phyloP scores from a whole-genome alignment of 1,284 basidiomycete species.

The Malassezia brasiliensis region DNA sequence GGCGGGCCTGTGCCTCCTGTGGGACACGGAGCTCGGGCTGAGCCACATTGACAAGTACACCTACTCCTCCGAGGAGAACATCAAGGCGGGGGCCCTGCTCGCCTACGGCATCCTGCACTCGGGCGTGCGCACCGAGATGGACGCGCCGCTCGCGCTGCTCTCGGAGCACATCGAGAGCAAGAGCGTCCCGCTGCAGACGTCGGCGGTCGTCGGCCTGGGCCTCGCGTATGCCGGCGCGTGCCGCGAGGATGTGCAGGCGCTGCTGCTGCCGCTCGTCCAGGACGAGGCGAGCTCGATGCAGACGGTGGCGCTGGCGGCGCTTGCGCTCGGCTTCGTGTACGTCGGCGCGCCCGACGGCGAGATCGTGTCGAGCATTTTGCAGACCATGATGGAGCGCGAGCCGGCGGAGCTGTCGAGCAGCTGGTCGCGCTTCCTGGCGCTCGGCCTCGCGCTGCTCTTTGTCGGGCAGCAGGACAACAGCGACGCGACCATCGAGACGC shows the following conservation, averaged over 20 bases:
- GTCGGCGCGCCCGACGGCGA: conserved; percentile 93
- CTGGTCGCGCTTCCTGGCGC: conserved; percentile 82
- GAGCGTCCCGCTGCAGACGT: conserved; percentile 70
- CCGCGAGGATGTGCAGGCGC: conserved; percentile 64
- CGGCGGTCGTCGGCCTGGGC: conserved; percentile 65
- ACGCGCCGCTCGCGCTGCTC: conserved; percentile 82
- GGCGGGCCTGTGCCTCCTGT: conserved; percentile 81
- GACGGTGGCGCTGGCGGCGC: conserved; percentile 71
- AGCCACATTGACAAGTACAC: conserved; percentile 96
- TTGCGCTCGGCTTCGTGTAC: conserved; percentile 88
- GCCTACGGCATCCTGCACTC: conserved; percentile 89
- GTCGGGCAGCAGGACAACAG: conserved; percentile 60
- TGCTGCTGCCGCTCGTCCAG: conserved; percentile 39
- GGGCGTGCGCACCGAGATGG: conserved; percentile 81
- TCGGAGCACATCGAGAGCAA: conserved; percentile 85
- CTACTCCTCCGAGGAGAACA: conserved; percentile 88
- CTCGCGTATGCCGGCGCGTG: conserved; percentile 89
- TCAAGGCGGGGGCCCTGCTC: conserved; percentile 90
- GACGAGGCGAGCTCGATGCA: conserved; percentile 62
- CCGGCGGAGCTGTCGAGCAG: conserved; percentile 52
- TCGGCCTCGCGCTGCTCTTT: conserved; percentile 84
- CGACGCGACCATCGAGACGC: conserved; percentile 86
- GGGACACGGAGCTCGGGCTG: conserved; percentile 92
- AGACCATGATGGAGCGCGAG: conserved; percentile 67
- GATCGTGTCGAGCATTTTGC: conserved; percentile 76